phyloP scores from a whole-genome alignment of 306 rosid genomes.

The Fragaria ananassa region DNA sequence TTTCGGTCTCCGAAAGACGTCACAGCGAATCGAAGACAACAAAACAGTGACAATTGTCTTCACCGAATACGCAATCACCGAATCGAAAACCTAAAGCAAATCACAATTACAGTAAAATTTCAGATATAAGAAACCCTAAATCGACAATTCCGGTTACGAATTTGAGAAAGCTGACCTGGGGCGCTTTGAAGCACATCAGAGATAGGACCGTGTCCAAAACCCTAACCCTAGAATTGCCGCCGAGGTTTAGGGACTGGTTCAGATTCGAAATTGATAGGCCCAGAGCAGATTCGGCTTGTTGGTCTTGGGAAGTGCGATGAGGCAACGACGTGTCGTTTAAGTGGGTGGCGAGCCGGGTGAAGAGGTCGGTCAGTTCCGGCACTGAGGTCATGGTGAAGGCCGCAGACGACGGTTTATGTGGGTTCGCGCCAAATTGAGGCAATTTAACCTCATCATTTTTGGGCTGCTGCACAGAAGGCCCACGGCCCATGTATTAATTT shows the following conservation, averaged over 20 bases:
- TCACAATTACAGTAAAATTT: neutral
- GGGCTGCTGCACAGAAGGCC: neutral
- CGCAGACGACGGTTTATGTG: neutral
- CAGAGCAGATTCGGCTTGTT: constrained; percentile 16
- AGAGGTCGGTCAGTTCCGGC: constrained; percentile 31
- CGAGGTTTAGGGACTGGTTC: constrained; percentile 33
- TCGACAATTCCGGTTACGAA: neutral
- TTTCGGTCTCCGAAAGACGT: constrained; percentile 18
- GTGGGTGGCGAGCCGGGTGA: constrained; percentile 35
- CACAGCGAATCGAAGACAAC: constrained; percentile 29
- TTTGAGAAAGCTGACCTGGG: constrained; percentile 26
- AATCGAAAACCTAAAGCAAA: constrained; percentile 34
- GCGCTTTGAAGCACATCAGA: constrained; percentile 41
- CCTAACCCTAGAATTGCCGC: constrained; percentile 32
- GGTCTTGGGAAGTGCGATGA: constrained; percentile 6
- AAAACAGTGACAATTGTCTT: constrained; percentile 28
- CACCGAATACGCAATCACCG: constrained; percentile 20
- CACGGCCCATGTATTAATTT: no score
- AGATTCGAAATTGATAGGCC: constrained; percentile 29
- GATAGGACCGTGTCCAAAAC: constrained; percentile 39
- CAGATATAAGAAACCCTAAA: neutral
- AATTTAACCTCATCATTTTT: neutral
- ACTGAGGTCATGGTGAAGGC: constrained; percentile 19
- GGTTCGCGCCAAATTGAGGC: constrained; percentile 38
- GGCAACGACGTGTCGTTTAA: constrained; percentile 13